These are phyloP conservation scores for Rhizoclosmatium globosum DNA, from an alignment of 192 early-diverging fungal species.

Conservation along the genomic window DNA sequence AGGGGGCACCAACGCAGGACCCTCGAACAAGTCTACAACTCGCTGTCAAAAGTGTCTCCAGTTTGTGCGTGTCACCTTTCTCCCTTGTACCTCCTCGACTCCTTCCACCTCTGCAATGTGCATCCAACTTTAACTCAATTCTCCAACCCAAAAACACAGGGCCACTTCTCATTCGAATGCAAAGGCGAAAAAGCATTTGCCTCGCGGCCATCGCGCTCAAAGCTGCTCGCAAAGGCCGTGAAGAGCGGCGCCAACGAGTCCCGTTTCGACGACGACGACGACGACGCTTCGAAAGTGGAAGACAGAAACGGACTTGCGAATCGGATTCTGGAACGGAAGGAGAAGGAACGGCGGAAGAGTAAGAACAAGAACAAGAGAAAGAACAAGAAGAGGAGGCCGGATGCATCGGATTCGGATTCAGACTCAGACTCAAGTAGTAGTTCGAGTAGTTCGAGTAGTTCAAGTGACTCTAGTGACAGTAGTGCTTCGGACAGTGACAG, in stretches of 20 bases:
- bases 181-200: slow-evolving; percentile 16
- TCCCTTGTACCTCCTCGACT: no score
- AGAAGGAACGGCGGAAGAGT: background rate
- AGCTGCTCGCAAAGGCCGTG: background rate
- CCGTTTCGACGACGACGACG: background rate
- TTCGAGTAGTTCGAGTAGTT: slow-evolving; percentile 4
- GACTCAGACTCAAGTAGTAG: background rate
- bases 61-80: background rate
- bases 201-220: slow-evolving; percentile 12
- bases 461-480: background rate
- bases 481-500: slow-evolving; percentile 6
- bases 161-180: slow-evolving; percentile 32
- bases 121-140: no score
- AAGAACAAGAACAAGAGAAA: slow-evolving; percentile 11
- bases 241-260: background rate
- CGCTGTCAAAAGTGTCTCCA: slow-evolving; percentile 35
- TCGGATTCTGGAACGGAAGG: slow-evolving; percentile 15
- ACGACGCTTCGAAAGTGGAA: background rate
- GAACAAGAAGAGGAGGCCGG: background rate
- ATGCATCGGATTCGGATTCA: slow-evolving; percentile 14
- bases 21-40: background rate
- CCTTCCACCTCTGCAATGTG: no score
- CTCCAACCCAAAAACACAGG: background rate
- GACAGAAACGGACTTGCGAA: slow-evolving; percentile 23
- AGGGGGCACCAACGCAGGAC: background rate